Base-by-base conservation (phyloP, 495 filamentous ascomycete genomes). In the Hypoxylon perforatum region DNA sequence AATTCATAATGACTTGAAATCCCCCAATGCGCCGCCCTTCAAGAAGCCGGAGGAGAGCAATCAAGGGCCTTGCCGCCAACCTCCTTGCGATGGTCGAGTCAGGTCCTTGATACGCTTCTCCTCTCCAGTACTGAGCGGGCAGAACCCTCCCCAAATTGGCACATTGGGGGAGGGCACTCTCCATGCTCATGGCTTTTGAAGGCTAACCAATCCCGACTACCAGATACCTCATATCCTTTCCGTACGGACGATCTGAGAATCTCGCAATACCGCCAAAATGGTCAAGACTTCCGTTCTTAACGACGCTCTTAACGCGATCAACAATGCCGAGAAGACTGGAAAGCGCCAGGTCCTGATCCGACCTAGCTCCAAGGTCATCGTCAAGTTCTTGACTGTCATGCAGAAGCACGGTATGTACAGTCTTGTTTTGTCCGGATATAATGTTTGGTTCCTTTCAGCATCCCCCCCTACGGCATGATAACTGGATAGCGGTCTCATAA, bases 261-360 rank as follows among this genome's bases (percentile, higher is more conserved):
- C 84, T 84, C 78, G 46, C 44, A 62, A 71, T 53, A 80, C 83
- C 87, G 87, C 77, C 86, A 97, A 88, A 77, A 99, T 98, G 95
- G 94, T 97, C 84, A 92, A 91, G 84, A 97, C 95, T 73, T 96
- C 92, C 77, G 93, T 97, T 78, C 93, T 99, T 78, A 96, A 98
- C 86, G 95, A 98, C 90, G 92, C 94, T 80, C 92, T 99, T 72
- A 98, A 98, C 80, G 87, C 89, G 86, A 97, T 99, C 90, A 98
- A 99, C 92, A 99, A 98, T 80, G 95, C 95, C 86, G 95, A 99
- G 88, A 97, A 98, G 90, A 85, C 89, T 71, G 95, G 95, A 79
- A 97, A 97, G 90, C 92, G 95, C 72, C 95, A 99, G 84, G 95
- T 97, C 72, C 80, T 98, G 73, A 96, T 99, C 85, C 87, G 93